Base-by-base conservation (phyloP, 2,329 filamentous ascomycete genomes). In the Keithomyces neogunnii region DNA sequence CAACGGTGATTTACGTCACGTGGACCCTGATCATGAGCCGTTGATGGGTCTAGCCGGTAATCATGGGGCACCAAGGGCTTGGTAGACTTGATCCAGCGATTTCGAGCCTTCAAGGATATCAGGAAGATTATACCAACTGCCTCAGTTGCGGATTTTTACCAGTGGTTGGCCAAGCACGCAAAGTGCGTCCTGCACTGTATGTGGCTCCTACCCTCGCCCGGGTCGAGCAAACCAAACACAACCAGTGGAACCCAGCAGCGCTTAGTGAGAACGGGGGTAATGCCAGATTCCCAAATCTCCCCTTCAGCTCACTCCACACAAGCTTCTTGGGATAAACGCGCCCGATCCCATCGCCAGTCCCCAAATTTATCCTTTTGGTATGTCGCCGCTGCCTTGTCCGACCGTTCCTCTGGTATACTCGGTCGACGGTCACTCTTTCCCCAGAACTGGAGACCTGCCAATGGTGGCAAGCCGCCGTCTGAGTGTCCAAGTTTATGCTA, bases 1-100 rank as follows among this genome's bases (percentile, higher is more conserved):
- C 3, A 43, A 67, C 65, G 65, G 65, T 66, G 51, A 42, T 38
- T 42, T n/a, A 5, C 54, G 60, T 69, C 67, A 69, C 67, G 67
- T 69, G 66, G 58, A 60, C 51, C 48, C 30, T 56, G 53, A 56
- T 66, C 63, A 63, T 66, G 61, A 64, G 60, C 59, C 59, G 55
- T 52, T 51, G 36, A 49, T 45, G 56, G 51, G 52, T 60, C 60
- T 38, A 45, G 13, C 11, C 36, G 32, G 30, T 11, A 10, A 28
- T 46, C 29, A 8, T 26, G 19, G 49, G 44, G 29, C 42, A 26
- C 8, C n/a, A 32, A 8, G 29, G 9, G 36, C 31, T 40, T n/a
- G 26, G 33, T 28, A 13, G 19, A 47, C 39, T 46, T 13, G 47
- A 5, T 19, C 44, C 8, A 26, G 33, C 2, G 38, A 39, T 30